These are phyloP conservation scores for Acacia melanoxylon DNA, from an alignment of 306 rosid species.

Conservation along the genomic window DNA sequence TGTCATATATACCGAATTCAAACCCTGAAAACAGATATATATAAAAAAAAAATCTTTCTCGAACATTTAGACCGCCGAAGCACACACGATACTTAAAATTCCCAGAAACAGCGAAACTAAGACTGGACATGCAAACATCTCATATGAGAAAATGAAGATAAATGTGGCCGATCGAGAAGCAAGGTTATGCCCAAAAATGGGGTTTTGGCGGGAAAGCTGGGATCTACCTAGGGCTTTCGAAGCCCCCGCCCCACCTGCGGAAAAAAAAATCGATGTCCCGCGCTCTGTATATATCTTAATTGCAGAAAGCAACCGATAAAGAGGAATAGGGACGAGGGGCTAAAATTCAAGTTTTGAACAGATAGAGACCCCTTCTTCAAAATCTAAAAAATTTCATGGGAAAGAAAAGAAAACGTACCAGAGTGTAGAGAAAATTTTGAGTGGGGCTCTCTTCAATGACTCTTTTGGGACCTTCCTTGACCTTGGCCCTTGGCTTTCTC, in stretches of 20 bases:
- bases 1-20: conserved; percentile 47
- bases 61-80: neutral
- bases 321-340: conserved; percentile 39
- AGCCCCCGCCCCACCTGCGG: neutral
- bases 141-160: conserved; percentile 17
- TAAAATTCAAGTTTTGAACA: conserved; percentile 59
- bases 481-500: conserved; percentile 16
- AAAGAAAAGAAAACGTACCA: conserved; percentile 38
- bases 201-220: conserved; percentile 53
- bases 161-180: conserved; percentile 39
- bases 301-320: conserved; percentile 35
- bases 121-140: conserved; percentile 15
- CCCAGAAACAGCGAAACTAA: neutral
- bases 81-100: neutral
- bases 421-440: neutral
- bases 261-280: conserved; percentile 39
- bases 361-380: conserved; percentile 51
- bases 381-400: conserved; percentile 23
- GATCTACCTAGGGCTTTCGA: conserved; percentile 37
- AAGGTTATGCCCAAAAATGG: conserved; percentile 26
- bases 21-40: conserved; percentile 30
- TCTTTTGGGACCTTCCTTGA: conserved; percentile 27
- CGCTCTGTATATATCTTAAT: conserved; percentile 40
- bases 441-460: conserved; percentile 9
- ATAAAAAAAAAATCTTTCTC: neutral